A percentile compares a stretch with the other conserved stretches of the same genome.
These are phyloP conservation scores for Boletus tomentosulus DNA, from an alignment of 768 basidiomycete genomes.

Conservation along the genomic window DNA sequence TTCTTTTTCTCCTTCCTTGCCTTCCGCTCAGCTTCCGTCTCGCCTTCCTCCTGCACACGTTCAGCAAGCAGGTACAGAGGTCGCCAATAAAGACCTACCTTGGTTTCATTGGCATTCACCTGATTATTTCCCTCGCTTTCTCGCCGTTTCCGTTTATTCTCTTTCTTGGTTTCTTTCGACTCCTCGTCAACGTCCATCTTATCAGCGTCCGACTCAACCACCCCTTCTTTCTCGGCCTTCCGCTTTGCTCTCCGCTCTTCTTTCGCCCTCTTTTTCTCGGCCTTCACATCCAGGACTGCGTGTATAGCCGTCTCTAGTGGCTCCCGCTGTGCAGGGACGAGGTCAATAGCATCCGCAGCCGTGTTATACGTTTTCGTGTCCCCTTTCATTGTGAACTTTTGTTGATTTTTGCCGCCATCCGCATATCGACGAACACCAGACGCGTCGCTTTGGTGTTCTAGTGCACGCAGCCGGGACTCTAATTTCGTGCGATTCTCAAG, in stretches of 20 bases:
- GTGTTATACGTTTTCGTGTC: constrained; percentile 83
- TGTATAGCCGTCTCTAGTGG: constrained; percentile 74
- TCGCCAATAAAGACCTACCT: constrained; percentile 34
- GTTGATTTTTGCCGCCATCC: constrained; percentile 63
- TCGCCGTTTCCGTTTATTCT: constrained; percentile 46
- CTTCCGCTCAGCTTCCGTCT: constrained; percentile 83
- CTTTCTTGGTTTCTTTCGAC: constrained; percentile 36
- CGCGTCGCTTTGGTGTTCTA: constrained; percentile 80
- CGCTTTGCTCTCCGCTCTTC: constrained; percentile 75
- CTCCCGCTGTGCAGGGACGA: constrained; percentile 83
- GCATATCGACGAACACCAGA: constrained; percentile 65
- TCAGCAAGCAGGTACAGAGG: constrained; percentile 6
- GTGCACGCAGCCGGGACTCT: constrained; percentile 84
- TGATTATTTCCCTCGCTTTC: constrained; percentile 52
- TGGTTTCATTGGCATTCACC: constrained; percentile 34
- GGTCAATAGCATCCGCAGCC: constrained; percentile 74
- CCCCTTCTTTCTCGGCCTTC: constrained; percentile 49
- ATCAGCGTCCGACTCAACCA: constrained; percentile 33
- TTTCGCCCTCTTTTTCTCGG: constrained; percentile 79
- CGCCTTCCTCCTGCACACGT: constrained; percentile 39
- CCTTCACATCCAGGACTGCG: constrained; percentile 77
- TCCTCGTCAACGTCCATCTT: constrained; percentile 46
- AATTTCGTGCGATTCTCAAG: constrained; percentile 93
- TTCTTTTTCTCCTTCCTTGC: constrained; percentile 77
- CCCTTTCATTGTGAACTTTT: constrained; percentile 76